phyloP scores from a whole-genome alignment of 225 moss, liverwort and hornwort species.

The Polytrichum commune region DNA sequence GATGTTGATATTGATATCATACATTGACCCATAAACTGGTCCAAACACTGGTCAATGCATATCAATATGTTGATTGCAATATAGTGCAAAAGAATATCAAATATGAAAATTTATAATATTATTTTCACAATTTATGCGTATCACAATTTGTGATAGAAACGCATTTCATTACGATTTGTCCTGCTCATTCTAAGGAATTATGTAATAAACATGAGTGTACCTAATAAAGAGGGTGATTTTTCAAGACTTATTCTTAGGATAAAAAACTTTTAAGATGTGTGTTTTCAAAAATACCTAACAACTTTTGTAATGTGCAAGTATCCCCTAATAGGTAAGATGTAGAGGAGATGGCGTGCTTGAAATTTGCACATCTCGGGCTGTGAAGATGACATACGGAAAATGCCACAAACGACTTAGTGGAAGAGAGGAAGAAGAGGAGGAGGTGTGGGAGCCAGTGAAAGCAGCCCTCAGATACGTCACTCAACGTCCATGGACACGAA shows the following conservation, averaged over 20 bases:
- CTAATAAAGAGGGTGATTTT: no score
- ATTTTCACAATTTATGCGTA: no score
- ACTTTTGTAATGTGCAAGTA: neutral
- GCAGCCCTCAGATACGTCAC: conserved; percentile 42
- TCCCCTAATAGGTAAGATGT: conserved; percentile 21
- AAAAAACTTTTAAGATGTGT: neutral
- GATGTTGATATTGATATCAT: no score
- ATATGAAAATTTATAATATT: no score
- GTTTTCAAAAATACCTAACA: neutral
- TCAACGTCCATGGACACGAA: conserved; percentile 37
- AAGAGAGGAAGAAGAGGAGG: conserved; percentile 2
- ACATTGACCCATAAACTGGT: no score
- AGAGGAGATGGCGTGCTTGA: conserved; percentile 42
- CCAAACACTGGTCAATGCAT: no score
- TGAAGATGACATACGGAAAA: conserved; percentile 11
- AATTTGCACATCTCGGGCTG: conserved; percentile 22
- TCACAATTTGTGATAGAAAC: no score
- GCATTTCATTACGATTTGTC: no score
- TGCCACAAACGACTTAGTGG: neutral
- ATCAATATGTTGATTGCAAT: no score
- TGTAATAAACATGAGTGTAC: no score
- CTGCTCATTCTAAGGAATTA: no score
- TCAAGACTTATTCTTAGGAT: neutral
- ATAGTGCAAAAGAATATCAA: no score
- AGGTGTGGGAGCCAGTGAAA: conserved; percentile 34